Conservation (phyloP, 257 asterid genomes). For the Schizonepeta tenuifolia region DNA sequence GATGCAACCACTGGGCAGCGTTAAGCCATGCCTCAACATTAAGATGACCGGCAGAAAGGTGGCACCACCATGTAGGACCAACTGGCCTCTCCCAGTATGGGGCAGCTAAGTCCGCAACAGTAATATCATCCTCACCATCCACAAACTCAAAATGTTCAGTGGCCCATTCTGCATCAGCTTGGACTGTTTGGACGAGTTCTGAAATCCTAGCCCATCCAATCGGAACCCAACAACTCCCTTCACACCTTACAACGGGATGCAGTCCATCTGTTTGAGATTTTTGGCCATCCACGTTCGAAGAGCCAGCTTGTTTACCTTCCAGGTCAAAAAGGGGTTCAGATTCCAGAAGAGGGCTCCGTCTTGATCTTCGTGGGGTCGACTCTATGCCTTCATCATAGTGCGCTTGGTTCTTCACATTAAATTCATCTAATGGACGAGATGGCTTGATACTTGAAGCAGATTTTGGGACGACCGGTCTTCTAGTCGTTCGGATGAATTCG, state of each 20-base stretch:
- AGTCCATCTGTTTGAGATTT: slow-evolving; percentile 34
- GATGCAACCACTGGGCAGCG: slow-evolving; percentile 88
- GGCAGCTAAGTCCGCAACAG: slow-evolving; percentile 91
- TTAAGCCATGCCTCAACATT: slow-evolving; percentile 75
- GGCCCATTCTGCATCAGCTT: slow-evolving; percentile 71
- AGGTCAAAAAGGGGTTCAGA: slow-evolving; percentile 48
- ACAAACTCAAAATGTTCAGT: slow-evolving; percentile 49
- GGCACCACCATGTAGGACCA: slow-evolving; percentile 99
- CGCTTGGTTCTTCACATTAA: slow-evolving; percentile 34
- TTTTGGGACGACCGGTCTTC: slow-evolving; percentile 46
- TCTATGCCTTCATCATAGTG: slow-evolving; percentile 39
- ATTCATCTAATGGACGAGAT: slow-evolving; percentile 36
- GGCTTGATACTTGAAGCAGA: slow-evolving; percentile 41
- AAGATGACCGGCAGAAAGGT: slow-evolving; percentile 85
- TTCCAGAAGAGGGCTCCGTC: slow-evolving; percentile 37
- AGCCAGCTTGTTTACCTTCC: slow-evolving; percentile 38
- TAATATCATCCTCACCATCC: slow-evolving; percentile 74
- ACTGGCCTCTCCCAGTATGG: slow-evolving; percentile 94
- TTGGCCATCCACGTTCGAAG: slow-evolving; percentile 41
- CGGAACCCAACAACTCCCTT: slow-evolving; percentile 77
- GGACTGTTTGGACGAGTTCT: slow-evolving; percentile 68
- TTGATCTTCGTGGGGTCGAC: slow-evolving; percentile 32
- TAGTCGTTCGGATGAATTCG: slow-evolving; percentile 68
- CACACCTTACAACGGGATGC: slow-evolving; percentile 42
- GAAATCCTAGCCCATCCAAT: slow-evolving; percentile 90